Evolutionary conservation across 179 eudicot genomes (phyloP).

Genomic region (Beta corolliflora): DNA sequence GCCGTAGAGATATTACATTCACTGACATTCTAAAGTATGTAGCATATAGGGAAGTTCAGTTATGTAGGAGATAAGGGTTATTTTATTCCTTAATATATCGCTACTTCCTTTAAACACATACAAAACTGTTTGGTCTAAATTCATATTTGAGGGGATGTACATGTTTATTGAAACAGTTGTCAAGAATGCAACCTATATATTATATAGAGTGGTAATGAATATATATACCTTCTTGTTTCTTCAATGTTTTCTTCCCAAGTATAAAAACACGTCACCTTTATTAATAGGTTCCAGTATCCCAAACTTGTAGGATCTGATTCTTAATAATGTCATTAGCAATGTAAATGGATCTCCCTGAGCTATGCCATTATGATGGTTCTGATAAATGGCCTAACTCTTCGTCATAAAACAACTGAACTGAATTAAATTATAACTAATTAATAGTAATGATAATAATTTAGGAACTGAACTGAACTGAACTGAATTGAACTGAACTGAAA

Average conservation of each 20-base stretch:
- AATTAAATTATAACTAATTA: no score
- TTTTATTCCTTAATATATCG: constrained; percentile 11
- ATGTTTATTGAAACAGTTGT: constrained; percentile 4
- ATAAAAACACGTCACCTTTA: no score
- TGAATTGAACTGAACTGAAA: no score
- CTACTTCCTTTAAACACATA: not conserved
- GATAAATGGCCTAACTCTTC: no score
- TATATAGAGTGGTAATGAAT: not conserved
- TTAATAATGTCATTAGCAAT: not conserved
- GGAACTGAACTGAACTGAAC: no score
- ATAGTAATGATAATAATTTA: no score
- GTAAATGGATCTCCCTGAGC: not conserved
- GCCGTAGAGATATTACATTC: constrained; percentile 9
- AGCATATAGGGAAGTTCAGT: not conserved
- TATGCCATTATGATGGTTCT: no score
- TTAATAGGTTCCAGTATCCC: no score
- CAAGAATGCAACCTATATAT: not conserved
- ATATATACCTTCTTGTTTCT: no score
- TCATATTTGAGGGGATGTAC: not conserved
- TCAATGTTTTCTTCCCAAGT: no score
- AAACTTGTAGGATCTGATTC: not conserved
- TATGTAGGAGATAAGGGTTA: constrained; percentile 1
- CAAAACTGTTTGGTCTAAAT: not conserved
- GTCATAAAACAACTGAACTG: no score
- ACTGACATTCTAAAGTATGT: not conserved